Percentiles rank a stretch among this genome's conserved stretches.
phyloP scores from a whole-genome alignment of 2,329 filamentous ascomycete species.

The Colletotrichum plurivorum region DNA sequence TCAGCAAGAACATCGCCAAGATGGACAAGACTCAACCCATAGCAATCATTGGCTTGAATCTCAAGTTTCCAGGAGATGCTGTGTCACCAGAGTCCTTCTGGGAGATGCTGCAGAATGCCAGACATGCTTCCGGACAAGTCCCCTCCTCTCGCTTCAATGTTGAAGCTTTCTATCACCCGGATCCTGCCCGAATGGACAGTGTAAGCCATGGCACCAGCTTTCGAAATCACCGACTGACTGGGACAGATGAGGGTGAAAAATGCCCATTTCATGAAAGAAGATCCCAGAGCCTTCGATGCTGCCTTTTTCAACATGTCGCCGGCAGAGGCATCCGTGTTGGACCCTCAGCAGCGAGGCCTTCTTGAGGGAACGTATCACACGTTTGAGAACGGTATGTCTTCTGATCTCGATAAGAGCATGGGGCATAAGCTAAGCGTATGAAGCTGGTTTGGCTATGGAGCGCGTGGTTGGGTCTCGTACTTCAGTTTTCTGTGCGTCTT shows the following conservation, averaged over 20 bases:
- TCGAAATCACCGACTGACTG: too few species aligned
- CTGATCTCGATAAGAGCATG: too few species aligned
- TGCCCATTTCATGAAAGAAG: too few species aligned
- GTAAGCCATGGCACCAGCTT: conserved; percentile 51
- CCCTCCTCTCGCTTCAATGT: neutral
- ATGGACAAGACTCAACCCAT: conserved; percentile 29
- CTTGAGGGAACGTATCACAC: too few species aligned
- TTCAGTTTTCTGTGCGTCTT: conserved; percentile 65
- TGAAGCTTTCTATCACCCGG: conserved; percentile 7
- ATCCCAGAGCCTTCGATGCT: too few species aligned
- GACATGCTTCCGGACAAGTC: neutral
- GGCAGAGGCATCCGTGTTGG: too few species aligned
- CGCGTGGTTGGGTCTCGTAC: conserved; percentile 59
- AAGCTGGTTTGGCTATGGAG: conserved; percentile 60
- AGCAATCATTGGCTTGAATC: conserved; percentile 43
- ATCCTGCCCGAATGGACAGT: conserved; percentile 22
- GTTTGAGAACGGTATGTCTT: too few species aligned
- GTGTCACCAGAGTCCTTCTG: conserved; percentile 24
- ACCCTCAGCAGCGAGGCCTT: too few species aligned
- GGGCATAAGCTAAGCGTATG: neutral
- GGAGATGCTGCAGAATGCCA: conserved; percentile 1
- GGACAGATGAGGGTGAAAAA: too few species aligned
- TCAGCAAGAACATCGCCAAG: neutral
- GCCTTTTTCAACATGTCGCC: too few species aligned
- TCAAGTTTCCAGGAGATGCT: conserved; percentile 39